Evolutionary conservation across 2,329 filamentous ascomycete genomes (phyloP).

Genomic region (Monilinia fructigena): DNA sequence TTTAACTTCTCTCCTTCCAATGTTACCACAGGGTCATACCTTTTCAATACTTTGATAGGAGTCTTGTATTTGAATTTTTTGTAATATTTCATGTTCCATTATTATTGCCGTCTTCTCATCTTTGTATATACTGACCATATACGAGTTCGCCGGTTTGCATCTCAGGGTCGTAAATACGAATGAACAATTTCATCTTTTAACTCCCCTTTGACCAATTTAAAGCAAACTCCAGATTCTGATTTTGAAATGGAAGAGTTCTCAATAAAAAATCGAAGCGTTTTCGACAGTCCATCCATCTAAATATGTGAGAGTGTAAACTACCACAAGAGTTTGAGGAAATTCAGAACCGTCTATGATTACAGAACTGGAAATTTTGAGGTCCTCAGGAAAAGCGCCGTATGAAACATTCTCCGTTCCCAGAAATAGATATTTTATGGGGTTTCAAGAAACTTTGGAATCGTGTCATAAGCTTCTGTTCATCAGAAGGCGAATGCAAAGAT

Average conservation of each 20-base stretch:
- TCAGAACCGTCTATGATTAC: no score
- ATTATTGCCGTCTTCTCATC: not conserved
- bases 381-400: no score
- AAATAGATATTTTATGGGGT: no score
- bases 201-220: not conserved
- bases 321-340: not conserved
- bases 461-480: no score
- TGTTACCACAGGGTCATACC: no score
- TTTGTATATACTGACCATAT: not conserved
- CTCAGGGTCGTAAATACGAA: not conserved
- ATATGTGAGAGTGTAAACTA: fast-evolving
- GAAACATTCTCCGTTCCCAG: no score
- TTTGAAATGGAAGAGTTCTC: fast-evolving
- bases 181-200: not conserved
- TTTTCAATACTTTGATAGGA: not conserved
- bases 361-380: not conserved
- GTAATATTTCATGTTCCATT: not conserved
- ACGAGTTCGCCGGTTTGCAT: not conserved
- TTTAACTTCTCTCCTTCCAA: not conserved
- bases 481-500: no score
- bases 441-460: no score
- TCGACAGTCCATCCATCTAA: not conserved
- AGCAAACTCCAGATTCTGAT: not conserved
- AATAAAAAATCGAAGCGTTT: not conserved
- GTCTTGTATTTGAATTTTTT: not conserved